Base-by-base conservation (phyloP, 352 stramenopile species). In the Elongisporangium prolatum region DNA sequence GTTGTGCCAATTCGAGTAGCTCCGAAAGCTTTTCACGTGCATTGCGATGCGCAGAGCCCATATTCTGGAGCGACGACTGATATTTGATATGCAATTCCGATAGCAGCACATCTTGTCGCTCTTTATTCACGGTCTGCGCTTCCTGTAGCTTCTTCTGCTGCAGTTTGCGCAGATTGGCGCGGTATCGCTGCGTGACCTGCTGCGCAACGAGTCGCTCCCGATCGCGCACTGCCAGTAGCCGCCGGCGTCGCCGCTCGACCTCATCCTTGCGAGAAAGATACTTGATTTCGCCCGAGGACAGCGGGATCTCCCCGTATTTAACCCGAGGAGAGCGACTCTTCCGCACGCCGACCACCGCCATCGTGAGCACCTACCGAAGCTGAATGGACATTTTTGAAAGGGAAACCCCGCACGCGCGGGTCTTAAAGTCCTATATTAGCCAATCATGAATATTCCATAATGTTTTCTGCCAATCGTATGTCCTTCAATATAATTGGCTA, bases 181-280 rank as follows among this genome's bases (percentile, higher is more conserved):
- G 80, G 60, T 92, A 92, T 5, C 80, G 76, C 59, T 76, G 67
- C 28, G 83, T 92, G 61, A 92, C 77, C 28, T 86, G 64, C 63
- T 88, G 80, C 48, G 83, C 74, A 1, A 86, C 56, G 40, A 69
- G 74, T 21, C 76, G 77, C 60, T 92, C 83, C 20, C 83, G 67
- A 21, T 78, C 70, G 21, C 83, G 80, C 50, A 90, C 74, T 18
- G 74, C 71, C 48, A 88, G 61, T 21, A 92, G 66, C 7, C 77
- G 76, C 58, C 67, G 67, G 16, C 73, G 69, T 4, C 83, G 78
- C 60, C 68, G 69, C 25, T 69, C 66, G 16, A 69, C 62, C 56
- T 92, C 80, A 37, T 92, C 80, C 40, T 86, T 68, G 9, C 68
- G 69, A 22, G 65, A 68, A 25, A 87, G 72, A 9, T 82, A 74